phyloP scores from a whole-genome alignment of 495 filamentous ascomycete species.

The Tirmania nivea region DNA sequence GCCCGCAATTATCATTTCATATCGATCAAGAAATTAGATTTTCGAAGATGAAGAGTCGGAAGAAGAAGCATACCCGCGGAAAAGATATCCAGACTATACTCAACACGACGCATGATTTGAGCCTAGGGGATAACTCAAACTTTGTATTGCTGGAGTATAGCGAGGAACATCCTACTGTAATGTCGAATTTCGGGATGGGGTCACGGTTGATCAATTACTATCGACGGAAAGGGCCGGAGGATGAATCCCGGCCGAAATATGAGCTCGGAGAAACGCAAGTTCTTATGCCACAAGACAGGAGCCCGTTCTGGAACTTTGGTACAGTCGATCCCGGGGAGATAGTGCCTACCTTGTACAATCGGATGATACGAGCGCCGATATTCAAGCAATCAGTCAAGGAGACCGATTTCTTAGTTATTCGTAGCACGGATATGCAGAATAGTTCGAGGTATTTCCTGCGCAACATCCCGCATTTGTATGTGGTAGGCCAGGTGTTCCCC shows the following conservation, averaged over 20 bases:
- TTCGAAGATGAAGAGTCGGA: conserved; percentile 40
- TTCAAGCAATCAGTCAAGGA: conserved; percentile 61
- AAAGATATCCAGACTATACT: conserved; percentile 56
- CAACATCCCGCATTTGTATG: conserved; percentile 70
- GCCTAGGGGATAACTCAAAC: conserved; percentile 67
- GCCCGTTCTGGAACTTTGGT: conserved; percentile 86
- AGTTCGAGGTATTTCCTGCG: conserved; percentile 61
- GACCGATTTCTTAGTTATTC: conserved; percentile 73
- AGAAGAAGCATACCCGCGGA: conserved; percentile 58
- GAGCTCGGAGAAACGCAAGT: conserved; percentile 66
- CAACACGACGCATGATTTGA: conserved; percentile 50
- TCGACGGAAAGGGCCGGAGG: conserved; percentile 61
- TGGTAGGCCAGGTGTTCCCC: conserved; percentile 80
- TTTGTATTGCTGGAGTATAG: conserved; percentile 82
- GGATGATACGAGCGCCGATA: conserved; percentile 83
- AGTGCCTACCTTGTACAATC: conserved; percentile 74
- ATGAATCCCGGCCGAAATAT: conserved; percentile 49
- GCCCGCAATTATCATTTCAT: conserved; percentile 45
- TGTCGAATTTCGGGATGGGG: conserved; percentile 96
- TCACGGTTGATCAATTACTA: conserved; percentile 91
- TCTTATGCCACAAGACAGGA: conserved; percentile 78
- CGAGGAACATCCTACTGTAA: conserved; percentile 70
- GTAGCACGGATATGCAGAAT: conserved; percentile 48
- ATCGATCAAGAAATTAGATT: conserved; percentile 33
- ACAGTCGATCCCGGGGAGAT: conserved; percentile 75